These are phyloP conservation scores for Aspergillus ruber DNA, from an alignment of 2,329 filamentous ascomycete species.

Conservation along the genomic window DNA sequence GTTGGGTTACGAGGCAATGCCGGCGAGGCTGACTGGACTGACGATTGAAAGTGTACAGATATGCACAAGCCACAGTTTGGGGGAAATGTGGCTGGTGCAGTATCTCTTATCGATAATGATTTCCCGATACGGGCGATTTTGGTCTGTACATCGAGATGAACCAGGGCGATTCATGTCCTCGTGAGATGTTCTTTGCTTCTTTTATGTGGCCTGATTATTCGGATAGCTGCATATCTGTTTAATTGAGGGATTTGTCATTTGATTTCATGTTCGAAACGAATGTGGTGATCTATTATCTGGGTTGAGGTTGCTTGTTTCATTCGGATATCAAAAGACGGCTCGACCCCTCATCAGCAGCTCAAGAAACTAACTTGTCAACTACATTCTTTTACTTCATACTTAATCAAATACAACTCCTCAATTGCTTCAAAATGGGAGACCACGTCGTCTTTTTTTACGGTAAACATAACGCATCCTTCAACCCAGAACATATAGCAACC, in stretches of 20 bases:
- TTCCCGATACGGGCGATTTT: background rate
- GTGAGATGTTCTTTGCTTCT: background rate
- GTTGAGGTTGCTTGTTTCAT: too few relatives aligned
- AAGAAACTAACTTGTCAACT: too few relatives aligned
- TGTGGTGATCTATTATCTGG: too few relatives aligned
- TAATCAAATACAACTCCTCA: too few relatives aligned
- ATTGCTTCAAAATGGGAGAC: slow-evolving; percentile 33
- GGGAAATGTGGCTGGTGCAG: background rate
- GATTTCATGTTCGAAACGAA: too few relatives aligned
- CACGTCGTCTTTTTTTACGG: slow-evolving; percentile 61
- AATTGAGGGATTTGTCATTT: too few relatives aligned
- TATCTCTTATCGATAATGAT: slow-evolving; percentile 13
- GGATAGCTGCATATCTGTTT: background rate
- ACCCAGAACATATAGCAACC: background rate
- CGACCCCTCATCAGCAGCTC: background rate
- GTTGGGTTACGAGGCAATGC: background rate
- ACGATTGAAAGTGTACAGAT: background rate
- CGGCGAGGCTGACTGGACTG: background rate
- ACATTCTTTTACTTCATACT: too few relatives aligned
- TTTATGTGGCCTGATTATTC: background rate
- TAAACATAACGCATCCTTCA: slow-evolving; percentile 14
- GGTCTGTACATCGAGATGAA: too few relatives aligned
- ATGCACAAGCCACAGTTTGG: background rate
- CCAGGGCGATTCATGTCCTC: too few relatives aligned
- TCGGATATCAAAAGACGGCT: background rate